These are phyloP conservation scores for Sphaerosporella brunnea DNA, from an alignment of 495 filamentous ascomycete genomes.

Conservation along the genomic window DNA sequence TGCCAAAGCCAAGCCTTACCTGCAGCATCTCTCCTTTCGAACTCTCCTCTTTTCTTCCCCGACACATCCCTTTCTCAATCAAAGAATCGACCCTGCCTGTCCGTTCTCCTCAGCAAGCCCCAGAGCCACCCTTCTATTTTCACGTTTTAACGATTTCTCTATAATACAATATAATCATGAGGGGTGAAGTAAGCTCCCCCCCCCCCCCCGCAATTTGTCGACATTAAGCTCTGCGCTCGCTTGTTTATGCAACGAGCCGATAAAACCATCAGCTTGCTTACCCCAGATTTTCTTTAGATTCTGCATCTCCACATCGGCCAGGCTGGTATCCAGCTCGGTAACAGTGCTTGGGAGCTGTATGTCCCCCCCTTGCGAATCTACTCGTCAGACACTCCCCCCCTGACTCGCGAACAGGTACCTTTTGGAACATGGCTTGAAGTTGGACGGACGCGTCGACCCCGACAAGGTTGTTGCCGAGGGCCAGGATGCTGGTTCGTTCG, in stretches of 20 bases:
- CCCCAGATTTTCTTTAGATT: slow-evolving; percentile 35
- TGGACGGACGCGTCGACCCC: slow-evolving; percentile 53
- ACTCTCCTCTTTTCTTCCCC: no score
- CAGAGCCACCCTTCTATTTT: no score
- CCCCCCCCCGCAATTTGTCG: slow-evolving; percentile 4
- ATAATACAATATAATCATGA: slow-evolving; percentile 31
- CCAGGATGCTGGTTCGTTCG: slow-evolving; percentile 51
- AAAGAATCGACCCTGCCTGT: no score
- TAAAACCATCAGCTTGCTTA: slow-evolving; percentile 6
- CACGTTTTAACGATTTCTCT: no score
- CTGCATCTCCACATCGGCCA: slow-evolving; percentile 85
- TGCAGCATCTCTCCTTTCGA: no score
- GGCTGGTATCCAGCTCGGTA: slow-evolving; percentile 82
- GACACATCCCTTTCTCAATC: no score
- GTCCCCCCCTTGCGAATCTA: slow-evolving; percentile 24
- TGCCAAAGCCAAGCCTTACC: no score
- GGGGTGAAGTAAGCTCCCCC: slow-evolving; percentile 34
- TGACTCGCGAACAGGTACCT: slow-evolving; percentile 45
- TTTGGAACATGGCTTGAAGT: slow-evolving; percentile 71
- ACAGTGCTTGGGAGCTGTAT: slow-evolving; percentile 90
- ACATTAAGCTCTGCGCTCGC: slow-evolving; percentile 1
- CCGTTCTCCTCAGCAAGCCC: no score
- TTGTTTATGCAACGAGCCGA: not conserved
- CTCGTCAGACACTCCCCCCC: not conserved
- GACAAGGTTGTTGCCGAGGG: slow-evolving; percentile 33